phyloP scores from a whole-genome alignment of 306 rosid genomes.

The Vachellia pachyceras region DNA sequence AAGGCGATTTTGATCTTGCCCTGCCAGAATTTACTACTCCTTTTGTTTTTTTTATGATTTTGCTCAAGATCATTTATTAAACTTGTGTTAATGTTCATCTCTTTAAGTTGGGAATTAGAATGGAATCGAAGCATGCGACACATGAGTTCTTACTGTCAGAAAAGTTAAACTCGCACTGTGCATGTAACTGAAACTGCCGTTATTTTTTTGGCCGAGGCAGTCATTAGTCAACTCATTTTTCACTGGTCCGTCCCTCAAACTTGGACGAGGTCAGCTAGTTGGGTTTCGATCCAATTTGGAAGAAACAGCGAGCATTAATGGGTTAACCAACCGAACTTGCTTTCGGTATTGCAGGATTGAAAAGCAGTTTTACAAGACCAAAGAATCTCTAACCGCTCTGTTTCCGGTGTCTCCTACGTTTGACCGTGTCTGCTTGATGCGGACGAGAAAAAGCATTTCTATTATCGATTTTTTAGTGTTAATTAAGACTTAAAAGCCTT shows the following conservation, averaged over 20 bases:
- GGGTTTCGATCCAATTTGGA: constrained; percentile 40
- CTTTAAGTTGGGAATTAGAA: neutral
- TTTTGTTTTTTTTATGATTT: neutral
- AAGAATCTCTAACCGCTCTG: constrained; percentile 19
- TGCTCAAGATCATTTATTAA: neutral
- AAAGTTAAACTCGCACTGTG: neutral
- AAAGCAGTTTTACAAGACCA: constrained; percentile 35
- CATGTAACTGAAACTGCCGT: neutral
- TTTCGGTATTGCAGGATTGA: constrained; percentile 41
- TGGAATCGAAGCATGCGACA: neutral
- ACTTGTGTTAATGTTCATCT: neutral
- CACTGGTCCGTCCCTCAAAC: constrained; percentile 26
- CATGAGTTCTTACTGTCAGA: neutral
- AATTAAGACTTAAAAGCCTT: constrained; percentile 5
- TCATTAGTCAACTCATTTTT: neutral
- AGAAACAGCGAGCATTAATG: neutral
- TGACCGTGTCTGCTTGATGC: neutral
- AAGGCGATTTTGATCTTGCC: neutral
- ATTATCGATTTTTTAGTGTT: neutral
- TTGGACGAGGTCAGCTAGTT: constrained; percentile 49
- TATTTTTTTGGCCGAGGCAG: neutral
- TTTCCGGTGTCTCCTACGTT: constrained; percentile 15
- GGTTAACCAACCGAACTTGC: constrained; percentile 31
- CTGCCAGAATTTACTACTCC: neutral
- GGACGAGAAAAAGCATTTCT: neutral